Base-by-base conservation (phyloP, 2,329 filamentous ascomycete genomes). In the Plenodomus tracheiphilus region DNA sequence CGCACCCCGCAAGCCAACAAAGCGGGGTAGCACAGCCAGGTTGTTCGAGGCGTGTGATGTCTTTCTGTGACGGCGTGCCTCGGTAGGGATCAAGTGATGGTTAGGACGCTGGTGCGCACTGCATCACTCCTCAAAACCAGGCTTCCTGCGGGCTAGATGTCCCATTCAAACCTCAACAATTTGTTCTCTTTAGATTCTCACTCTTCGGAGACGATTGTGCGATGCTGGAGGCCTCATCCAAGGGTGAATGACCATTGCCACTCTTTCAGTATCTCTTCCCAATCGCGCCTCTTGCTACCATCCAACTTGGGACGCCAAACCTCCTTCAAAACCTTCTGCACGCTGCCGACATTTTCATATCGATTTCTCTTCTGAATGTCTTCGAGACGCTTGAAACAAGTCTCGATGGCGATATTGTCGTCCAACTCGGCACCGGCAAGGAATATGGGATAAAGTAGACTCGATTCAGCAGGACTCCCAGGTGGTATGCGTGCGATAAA, bases 231-330 rank as follows among this genome's bases (percentile, higher is more conserved):
- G 28, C 6, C 28, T 32, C 54, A 71, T 34, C 64, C 64, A 17
- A 69, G 52, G 2, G 65, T 71, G 40, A 71, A 66, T 1, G 66
- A 70, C 68, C 68, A 71, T 1, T 62, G 55, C 68, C 64, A 68
- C 35, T 71, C 68, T 45, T 58, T 64, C 15, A 71, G 48, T 0
- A 71, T 61, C 4, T 71, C 66, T 53, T 70, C 68, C 68, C 68
- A 71, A 39, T 69, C 65, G 39, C 63, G 59, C 49, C 59, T 62
- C 40, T 53, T 40, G 1, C 60, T 61, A 3, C 65, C 63, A 46
- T 67, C 63, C 18, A 66, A 43, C 7, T 60, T 65, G 18, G 66
- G 60, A 22, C 63, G 53, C 68, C 68, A 71, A 10, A 71, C 67
- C 32, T 70, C 68, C 39, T 66, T 62, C 4, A 71, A 49, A n/a